phyloP scores from a whole-genome alignment of 2,329 filamentous ascomycete genomes.

The Clonostachys rhizophaga region DNA sequence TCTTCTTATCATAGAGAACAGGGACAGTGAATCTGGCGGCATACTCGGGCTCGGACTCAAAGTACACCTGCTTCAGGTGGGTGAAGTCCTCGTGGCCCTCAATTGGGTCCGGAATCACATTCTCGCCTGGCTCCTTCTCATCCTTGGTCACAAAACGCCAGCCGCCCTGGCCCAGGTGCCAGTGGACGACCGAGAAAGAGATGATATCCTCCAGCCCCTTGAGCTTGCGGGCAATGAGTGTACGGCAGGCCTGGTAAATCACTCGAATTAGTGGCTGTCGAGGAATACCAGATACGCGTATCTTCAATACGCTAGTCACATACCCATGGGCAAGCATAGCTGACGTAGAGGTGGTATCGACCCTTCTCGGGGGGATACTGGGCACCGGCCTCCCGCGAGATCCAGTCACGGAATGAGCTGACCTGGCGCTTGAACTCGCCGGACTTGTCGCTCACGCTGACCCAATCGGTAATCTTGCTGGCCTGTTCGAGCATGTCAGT shows the following conservation, averaged over 20 bases:
- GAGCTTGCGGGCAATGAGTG: slow-evolving; percentile 80
- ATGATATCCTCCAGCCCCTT: slow-evolving; percentile 91
- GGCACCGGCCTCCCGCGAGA: slow-evolving; percentile 67
- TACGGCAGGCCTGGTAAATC: slow-evolving; percentile 61
- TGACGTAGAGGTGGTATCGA: slow-evolving; percentile 92
- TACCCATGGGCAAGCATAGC: slow-evolving; percentile 89
- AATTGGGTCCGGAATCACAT: slow-evolving; percentile 63
- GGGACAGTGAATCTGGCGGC: slow-evolving; percentile 82
- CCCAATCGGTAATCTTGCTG: slow-evolving; percentile 76
- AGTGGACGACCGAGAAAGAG: slow-evolving; percentile 78
- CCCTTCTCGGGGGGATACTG: slow-evolving; percentile 81
- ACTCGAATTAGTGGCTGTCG: neutral
- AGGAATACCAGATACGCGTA: neutral
- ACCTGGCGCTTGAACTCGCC: slow-evolving; percentile 92
- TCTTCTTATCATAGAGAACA: slow-evolving; percentile 76
- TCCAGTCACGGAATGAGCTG: slow-evolving; percentile 76
- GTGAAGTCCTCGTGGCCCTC: slow-evolving; percentile 65
- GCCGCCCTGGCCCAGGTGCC: slow-evolving; percentile 70
- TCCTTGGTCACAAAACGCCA: slow-evolving; percentile 77
- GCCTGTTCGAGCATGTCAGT: slow-evolving; percentile 3
- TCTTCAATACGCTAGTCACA: slow-evolving; percentile 6
- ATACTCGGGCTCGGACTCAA: slow-evolving; percentile 67
- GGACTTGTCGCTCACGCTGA: slow-evolving; percentile 67
- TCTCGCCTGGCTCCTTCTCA: slow-evolving; percentile 51
- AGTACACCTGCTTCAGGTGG: slow-evolving; percentile 76